Evolutionary conservation across 768 basidiomycete genomes (phyloP), one percentile per base, ranked within the genome.

Genomic region (Auriculariales sp.): DNA sequence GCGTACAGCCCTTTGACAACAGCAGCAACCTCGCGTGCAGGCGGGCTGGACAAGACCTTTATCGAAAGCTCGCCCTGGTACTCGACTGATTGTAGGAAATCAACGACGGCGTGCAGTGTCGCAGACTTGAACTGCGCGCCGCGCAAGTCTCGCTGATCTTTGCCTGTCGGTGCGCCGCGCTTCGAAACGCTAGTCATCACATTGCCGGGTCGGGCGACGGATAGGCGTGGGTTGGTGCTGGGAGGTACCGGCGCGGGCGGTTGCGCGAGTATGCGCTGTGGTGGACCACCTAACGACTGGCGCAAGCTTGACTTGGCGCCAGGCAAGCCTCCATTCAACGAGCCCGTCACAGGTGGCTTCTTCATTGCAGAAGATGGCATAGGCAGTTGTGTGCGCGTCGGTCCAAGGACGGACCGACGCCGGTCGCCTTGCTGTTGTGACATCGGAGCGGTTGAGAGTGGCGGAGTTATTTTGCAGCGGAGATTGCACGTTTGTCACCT

Each of bases 1-100:
- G 66, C 61, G 28, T 91, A 70, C 12, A 98, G 73, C 53, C 81
- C 81, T 49, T 85, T 77, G 61, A 95, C 91, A 34, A 97, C 84
- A 1, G 74, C 68, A 27, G 87, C 78, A 59, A 88, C 97, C 54
- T 93, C 90, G 55, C 88, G 87, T 15, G 79, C 80, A 3, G 88
- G 86, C 42, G 93, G 89, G 44, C 79, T 84, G 42, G 73, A 68
- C 3, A 95, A 68, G 2, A 78, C 78, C 49, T 79, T 73, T 61
- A 78, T 73, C 3, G 75, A 69, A 25, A 90, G 77, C 12, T 55
- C 54, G 17, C 50, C 49, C 83, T 80, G 52, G 22, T 78, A 82
- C 4, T 76, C 77, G n/a, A 71, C 71, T 27, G 64, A 63, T 56
- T 78, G 74, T 17, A 94, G 70, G 68, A 81, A 94, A 25, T 67